A percentile compares a stretch with the other conserved stretches of the same genome.
Conservation (phyloP, 2,329 filamentous ascomycete species). For the Fusarium dimerum region DNA sequence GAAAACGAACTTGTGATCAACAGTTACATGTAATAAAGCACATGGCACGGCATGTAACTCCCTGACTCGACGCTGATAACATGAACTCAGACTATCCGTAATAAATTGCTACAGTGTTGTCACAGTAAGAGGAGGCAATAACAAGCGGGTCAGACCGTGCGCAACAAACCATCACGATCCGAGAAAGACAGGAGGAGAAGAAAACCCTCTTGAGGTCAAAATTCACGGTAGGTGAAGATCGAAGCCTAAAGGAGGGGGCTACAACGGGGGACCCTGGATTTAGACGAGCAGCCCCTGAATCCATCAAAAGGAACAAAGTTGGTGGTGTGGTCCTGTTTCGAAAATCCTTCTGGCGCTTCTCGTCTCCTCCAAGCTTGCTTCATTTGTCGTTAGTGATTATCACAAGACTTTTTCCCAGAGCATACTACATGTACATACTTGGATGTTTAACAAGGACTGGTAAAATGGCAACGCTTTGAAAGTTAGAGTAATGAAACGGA, state of each 20-base stretch:
- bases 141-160: background rate
- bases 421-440: too few species aligned
- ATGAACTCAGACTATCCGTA: too few species aligned
- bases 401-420: too few species aligned
- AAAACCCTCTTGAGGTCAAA: slow-evolving; percentile 1
- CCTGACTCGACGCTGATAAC: too few species aligned
- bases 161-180: background rate
- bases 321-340: slow-evolving; percentile 22
- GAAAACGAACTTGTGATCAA: background rate
- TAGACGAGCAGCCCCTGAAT: slow-evolving; percentile 25
- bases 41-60: too few species aligned
- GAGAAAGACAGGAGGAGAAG: background rate
- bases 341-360: slow-evolving; percentile 3
- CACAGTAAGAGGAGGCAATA: background rate
- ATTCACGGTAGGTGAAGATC: slow-evolving; percentile 3
- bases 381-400: too few species aligned
- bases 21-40: background rate
- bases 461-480: too few species aligned
- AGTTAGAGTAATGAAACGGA: too few species aligned
- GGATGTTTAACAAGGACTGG: too few species aligned
- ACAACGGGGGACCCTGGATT: slow-evolving; percentile 6
- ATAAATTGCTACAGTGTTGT: too few species aligned
- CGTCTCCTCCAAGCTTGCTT: too few species aligned
- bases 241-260: slow-evolving; percentile 14
- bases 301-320: slow-evolving; percentile 12